phyloP scores from a whole-genome alignment of 2,329 filamentous ascomycete genomes.

The Trichothecium sympodiale region DNA sequence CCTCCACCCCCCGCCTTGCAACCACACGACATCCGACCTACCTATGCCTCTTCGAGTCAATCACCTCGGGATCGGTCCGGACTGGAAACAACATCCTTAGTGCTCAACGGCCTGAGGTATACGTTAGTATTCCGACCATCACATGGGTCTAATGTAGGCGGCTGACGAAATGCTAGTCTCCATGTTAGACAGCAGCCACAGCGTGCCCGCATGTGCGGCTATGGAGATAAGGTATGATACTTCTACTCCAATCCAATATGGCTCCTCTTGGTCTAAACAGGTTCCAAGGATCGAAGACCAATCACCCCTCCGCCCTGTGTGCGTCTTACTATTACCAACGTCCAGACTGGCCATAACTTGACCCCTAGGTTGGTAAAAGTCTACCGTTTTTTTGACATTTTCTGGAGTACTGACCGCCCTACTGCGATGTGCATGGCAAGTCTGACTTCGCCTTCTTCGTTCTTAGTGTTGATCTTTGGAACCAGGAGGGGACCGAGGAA shows the following conservation, averaged over 20 bases:
- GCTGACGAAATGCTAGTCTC: constrained; percentile 36
- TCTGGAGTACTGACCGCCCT: constrained; percentile 1
- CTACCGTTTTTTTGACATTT: background rate
- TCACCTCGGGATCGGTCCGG: background rate
- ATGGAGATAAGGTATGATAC: constrained; percentile 81
- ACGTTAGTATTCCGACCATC: background rate
- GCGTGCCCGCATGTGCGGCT: constrained; percentile 95
- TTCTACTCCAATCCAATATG: background rate
- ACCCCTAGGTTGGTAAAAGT: too few species aligned
- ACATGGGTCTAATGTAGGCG: background rate
- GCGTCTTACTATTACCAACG: constrained; percentile 67
- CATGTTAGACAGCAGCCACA: constrained; percentile 83
- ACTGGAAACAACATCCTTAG: background rate
- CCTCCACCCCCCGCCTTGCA: background rate
- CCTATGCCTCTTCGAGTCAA: background rate
- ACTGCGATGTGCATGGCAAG: constrained; percentile 14
- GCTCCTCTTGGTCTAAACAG: too few species aligned
- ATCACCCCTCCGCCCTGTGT: constrained; percentile 95
- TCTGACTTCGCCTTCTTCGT: constrained; percentile 34
- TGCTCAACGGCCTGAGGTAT: constrained; percentile 1
- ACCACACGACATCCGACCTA: background rate
- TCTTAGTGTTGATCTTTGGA: constrained; percentile 57
- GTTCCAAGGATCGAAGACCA: constrained; percentile 69
- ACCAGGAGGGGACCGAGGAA: constrained; percentile 52
- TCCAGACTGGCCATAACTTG: constrained; percentile 40